Conservation (phyloP, 2,329 filamentous ascomycete genomes). For the Fusarium falciforme region DNA sequence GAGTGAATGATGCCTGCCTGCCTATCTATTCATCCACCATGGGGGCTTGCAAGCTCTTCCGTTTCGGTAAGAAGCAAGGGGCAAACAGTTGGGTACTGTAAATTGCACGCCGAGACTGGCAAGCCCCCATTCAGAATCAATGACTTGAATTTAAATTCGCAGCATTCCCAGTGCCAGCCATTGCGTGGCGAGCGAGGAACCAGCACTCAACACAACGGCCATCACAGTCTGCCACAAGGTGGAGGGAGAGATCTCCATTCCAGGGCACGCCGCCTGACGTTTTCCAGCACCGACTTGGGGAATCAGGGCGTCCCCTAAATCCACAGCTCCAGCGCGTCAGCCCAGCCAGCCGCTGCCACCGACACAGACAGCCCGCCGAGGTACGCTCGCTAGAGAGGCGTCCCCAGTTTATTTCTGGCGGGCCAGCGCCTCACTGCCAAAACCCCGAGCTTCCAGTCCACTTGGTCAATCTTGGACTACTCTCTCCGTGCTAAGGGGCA, state of each 20-base stretch:
- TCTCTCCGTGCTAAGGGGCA: constrained; percentile 37
- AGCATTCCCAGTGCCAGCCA: constrained; percentile 8
- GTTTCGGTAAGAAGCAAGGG: not conserved
- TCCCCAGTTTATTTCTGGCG: constrained; percentile 37
- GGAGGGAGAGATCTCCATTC: constrained; percentile 34
- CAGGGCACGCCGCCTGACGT: constrained; percentile 28
- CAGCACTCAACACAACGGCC: constrained; percentile 20
- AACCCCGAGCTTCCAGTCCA: constrained; percentile 37
- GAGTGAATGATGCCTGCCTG: not conserved
- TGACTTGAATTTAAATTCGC: constrained; percentile 25
- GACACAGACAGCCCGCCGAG: constrained; percentile 3
- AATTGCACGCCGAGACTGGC: constrained; percentile 19
- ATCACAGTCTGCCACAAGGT: not conserved
- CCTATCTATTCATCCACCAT: not conserved
- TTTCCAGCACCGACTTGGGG: constrained; percentile 11
- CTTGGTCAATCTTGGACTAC: constrained; percentile 16
- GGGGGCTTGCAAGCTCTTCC: not conserved
- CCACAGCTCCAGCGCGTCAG: constrained; percentile 12
- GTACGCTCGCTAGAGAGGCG: constrained; percentile 12
- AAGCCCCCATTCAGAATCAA: constrained; percentile 22
- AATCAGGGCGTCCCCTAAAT: constrained; percentile 30
- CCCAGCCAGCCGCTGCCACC: constrained; percentile 13
- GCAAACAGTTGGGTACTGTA: not conserved
- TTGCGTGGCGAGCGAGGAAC: constrained; percentile 1
- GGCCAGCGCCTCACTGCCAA: constrained; percentile 32